Evolutionary conservation across 345 rosid species (phyloP).

Genomic region (Rhizophora apiculata): DNA sequence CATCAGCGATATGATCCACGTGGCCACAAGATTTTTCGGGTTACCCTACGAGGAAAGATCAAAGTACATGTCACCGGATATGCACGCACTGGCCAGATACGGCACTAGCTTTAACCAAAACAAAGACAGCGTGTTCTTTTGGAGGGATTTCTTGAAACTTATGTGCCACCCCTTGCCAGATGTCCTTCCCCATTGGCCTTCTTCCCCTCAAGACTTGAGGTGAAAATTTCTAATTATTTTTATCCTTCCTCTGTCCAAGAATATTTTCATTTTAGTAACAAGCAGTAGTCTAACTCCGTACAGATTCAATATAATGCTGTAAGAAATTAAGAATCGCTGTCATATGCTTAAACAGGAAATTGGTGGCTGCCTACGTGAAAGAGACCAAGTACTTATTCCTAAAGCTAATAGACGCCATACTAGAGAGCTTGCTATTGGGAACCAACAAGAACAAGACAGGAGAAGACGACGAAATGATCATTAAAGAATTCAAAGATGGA

Average conservation of each 20-base stretch:
- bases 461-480: conserved; percentile 26
- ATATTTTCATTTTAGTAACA: not conserved
- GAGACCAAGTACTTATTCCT: conserved; percentile 60
- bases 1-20: conserved; percentile 55
- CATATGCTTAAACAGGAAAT: conserved; percentile 37
- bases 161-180: conserved; percentile 58
- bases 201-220: conserved; percentile 82
- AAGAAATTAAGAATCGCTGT: not conserved
- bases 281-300: no score
- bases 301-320: not conserved
- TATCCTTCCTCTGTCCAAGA: not conserved
- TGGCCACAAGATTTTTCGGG: conserved; percentile 61
- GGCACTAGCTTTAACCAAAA: conserved; percentile 92
- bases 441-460: not conserved
- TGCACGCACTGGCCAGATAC: conserved; percentile 64
- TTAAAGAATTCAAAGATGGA: conserved; percentile 50
- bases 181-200: conserved; percentile 72
- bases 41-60: conserved; percentile 71
- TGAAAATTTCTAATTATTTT: conserved; percentile 12
- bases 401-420: conserved; percentile 60
- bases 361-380: conserved; percentile 63
- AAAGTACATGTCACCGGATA: conserved; percentile 71
- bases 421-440: conserved; percentile 44
- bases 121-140: conserved; percentile 74
- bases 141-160: conserved; percentile 92